A percentile compares a stretch with the other conserved stretches of the same genome.
Conservation (phyloP, 139 green algal species). For the Picochlorum sp. region DNA sequence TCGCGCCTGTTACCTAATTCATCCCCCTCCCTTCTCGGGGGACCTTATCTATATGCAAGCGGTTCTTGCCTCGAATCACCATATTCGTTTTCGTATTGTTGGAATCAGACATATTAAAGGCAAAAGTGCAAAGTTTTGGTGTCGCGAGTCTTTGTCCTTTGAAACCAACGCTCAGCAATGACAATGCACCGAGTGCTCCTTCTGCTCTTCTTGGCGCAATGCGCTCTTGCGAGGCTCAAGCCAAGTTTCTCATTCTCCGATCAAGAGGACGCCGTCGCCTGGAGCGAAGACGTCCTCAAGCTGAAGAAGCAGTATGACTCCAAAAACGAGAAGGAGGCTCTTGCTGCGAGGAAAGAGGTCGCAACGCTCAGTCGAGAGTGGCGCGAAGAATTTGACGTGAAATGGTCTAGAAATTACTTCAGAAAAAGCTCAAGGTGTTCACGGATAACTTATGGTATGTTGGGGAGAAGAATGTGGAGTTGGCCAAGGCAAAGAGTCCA, state of each 20-base stretch:
- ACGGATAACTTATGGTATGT: constrained; percentile 1
- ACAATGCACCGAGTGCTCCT: background rate
- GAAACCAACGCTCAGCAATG: no score
- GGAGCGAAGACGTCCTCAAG: background rate
- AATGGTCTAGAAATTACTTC: background rate
- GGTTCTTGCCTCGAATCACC: no score
- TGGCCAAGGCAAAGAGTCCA: background rate
- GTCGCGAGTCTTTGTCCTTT: no score
- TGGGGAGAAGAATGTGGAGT: background rate
- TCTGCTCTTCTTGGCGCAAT: background rate
- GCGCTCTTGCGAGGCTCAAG: background rate
- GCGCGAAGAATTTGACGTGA: background rate
- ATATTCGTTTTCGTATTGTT: no score
- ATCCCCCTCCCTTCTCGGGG: no score
- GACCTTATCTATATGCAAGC: no score
- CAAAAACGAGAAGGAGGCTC: background rate
- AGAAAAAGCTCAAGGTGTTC: background rate
- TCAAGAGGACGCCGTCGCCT: background rate
- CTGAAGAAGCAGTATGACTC: constrained; percentile 1
- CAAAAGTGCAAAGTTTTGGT: no score
- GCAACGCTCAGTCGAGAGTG: background rate
- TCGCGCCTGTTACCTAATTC: no score
- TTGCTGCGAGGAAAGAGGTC: background rate
- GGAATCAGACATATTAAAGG: no score
- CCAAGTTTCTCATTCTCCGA: background rate